Evolutionary conservation across 2,329 filamentous ascomycete species (phyloP).

Genomic region (Cylindrodendrum hubeiense): DNA sequence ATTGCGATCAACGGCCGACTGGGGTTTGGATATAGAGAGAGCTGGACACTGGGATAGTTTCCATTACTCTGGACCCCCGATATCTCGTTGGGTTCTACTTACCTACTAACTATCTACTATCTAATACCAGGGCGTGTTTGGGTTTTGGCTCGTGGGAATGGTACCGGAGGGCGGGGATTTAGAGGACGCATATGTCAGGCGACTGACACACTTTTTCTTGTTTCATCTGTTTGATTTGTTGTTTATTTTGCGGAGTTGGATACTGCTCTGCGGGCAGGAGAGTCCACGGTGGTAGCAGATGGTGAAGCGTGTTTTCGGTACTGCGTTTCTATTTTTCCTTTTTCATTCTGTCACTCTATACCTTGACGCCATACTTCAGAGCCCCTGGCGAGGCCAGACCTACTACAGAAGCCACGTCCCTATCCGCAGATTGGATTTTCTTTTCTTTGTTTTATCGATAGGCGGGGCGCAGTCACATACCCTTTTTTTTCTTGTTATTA

Average conservation of each 20-base stretch:
- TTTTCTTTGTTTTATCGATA: slow-evolving; percentile 23
- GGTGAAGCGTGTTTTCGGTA: slow-evolving; percentile 33
- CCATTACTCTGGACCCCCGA: neutral
- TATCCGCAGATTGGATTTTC: slow-evolving; percentile 26
- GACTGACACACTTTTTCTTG: slow-evolving; percentile 37
- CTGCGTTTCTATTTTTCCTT: slow-evolving; percentile 26
- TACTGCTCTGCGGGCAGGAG: slow-evolving; percentile 27
- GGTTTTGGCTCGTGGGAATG: slow-evolving; percentile 30
- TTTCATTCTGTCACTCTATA: slow-evolving; percentile 10
- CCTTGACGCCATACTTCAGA: slow-evolving; percentile 22
- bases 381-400: slow-evolving; percentile 19
- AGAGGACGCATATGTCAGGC: slow-evolving; percentile 47
- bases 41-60: neutral
- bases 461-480: slow-evolving; percentile 18
- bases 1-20: neutral
- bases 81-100: slow-evolving; percentile 1
- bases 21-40: neutral
- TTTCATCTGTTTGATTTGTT: slow-evolving; percentile 31
- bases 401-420: slow-evolving; percentile 27
- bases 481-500: slow-evolving; percentile 22
- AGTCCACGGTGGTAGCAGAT: slow-evolving; percentile 25
- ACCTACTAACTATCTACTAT: slow-evolving; percentile 31
- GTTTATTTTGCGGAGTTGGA: slow-evolving; percentile 33
- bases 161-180: slow-evolving; percentile 38
- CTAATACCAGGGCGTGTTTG: slow-evolving; percentile 39